Percentiles rank a stretch among this genome's conserved stretches.
Conservation (phyloP, 225 moss, liverwort and hornwort species). For the Straminergon stramineum region DNA sequence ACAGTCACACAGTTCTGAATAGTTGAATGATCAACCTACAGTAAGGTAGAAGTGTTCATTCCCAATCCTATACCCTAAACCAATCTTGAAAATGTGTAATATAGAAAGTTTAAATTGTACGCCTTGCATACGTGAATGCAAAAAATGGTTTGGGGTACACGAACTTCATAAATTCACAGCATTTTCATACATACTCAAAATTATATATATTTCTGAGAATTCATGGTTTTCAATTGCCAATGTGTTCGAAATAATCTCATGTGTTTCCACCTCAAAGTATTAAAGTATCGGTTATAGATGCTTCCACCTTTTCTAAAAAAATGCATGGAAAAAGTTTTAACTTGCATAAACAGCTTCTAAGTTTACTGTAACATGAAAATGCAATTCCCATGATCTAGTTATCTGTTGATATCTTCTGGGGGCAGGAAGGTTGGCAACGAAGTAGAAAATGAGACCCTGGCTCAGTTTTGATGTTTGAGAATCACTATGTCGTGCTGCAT, state of each 20-base stretch:
- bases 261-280: neutral
- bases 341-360: neutral
- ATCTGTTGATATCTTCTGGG: neutral
- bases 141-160: neutral
- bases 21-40: neutral
- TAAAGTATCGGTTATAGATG: neutral
- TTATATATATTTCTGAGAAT: neutral
- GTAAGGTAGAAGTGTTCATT: neutral
- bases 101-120: neutral
- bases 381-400: neutral
- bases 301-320: neutral
- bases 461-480: neutral
- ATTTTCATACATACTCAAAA: neutral
- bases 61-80: neutral
- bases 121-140: neutral
- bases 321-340: neutral
- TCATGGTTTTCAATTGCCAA: neutral
- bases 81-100: neutral
- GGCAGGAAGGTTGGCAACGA: neutral
- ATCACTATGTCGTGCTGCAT: neutral
- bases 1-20: neutral
- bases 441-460: neutral
- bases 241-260: neutral
- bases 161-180: neutral
- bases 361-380: neutral